Conservation (phyloP, 176 grass and related monocot species). For the Elymus sibiricus region DNA sequence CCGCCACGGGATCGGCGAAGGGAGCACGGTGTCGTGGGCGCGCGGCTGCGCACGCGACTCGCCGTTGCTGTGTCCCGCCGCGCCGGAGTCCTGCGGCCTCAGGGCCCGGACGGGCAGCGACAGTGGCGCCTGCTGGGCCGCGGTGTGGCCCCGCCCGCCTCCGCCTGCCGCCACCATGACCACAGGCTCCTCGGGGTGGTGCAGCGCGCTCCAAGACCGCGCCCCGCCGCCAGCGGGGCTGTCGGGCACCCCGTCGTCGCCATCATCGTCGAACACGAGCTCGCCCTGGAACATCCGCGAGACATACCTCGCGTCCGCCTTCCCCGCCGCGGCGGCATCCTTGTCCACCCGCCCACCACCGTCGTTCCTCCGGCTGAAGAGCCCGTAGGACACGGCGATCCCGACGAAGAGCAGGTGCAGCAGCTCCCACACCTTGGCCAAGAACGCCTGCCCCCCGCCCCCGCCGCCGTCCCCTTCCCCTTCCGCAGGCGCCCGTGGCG, state of each 20-base stretch:
- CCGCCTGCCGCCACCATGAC: conserved; percentile 33
- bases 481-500: conserved; percentile 48
- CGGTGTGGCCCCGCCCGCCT: not conserved
- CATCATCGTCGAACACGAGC: conserved; percentile 46
- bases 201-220: conserved; percentile 63
- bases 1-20: conserved; percentile 88
- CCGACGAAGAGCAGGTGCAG: conserved; percentile 86
- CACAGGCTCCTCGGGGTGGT: conserved; percentile 36
- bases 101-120: conserved; percentile 58
- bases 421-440: conserved; percentile 81
- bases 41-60: not conserved
- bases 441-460: conserved; percentile 41
- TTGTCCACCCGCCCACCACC: conserved; percentile 21
- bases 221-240: conserved; percentile 25
- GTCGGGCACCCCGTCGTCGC: conserved; percentile 24
- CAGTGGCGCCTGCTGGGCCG: conserved; percentile 35
- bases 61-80: not conserved
- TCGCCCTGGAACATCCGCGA: conserved; percentile 61
- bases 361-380: conserved; percentile 85
- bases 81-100: conserved; percentile 33
- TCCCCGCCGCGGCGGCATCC: not conserved
- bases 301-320: conserved; percentile 55
- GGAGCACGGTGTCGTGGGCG: conserved; percentile 46
- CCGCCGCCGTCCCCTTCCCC: not conserved
- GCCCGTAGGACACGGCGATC: conserved; percentile 82